Conservation (phyloP, 2,329 filamentous ascomycete genomes). For the Periconia sp. region DNA sequence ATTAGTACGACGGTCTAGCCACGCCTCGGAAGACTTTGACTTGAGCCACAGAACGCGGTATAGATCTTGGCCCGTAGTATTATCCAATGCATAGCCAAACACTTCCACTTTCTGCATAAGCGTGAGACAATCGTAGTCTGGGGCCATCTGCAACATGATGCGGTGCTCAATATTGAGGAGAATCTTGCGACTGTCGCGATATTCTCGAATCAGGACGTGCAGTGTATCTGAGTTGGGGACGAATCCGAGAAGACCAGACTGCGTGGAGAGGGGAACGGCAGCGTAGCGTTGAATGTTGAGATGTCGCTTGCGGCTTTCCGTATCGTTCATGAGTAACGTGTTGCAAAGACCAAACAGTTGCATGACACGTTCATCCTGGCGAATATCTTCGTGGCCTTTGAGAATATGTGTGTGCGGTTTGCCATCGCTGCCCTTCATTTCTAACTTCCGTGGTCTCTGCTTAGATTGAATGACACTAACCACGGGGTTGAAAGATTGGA, state of each 20-base stretch:
- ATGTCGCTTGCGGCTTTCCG: constrained; percentile 95
- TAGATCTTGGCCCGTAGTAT: constrained; percentile 96
- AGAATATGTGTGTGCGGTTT: constrained; percentile 83
- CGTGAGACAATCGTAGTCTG: constrained; percentile 96
- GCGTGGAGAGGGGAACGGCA: constrained; percentile 95
- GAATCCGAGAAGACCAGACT: constrained; percentile 93
- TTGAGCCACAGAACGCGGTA: constrained; percentile 99
- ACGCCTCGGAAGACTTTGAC: constrained; percentile 96
- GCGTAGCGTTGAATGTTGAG: constrained; percentile 95
- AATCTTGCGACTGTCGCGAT: constrained; percentile 95
- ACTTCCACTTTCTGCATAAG: constrained; percentile 99
- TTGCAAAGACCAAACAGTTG: constrained; percentile 98
- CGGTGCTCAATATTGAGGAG: constrained; percentile 98
- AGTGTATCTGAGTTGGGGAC: constrained; percentile 97
- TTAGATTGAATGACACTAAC: constrained; percentile 95
- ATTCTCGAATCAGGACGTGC: constrained; percentile 94
- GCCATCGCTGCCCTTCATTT: constrained; percentile 85
- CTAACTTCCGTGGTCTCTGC: constrained; percentile 88
- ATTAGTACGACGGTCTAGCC: constrained; percentile 97
- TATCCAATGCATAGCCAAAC: constrained; percentile 97
- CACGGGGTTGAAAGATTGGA: constrained; percentile 86
- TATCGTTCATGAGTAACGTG: constrained; percentile 88
- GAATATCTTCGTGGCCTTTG: constrained; percentile 99
- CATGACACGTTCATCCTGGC: constrained; percentile 99
- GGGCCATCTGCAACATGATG: constrained; percentile 99